Base-by-base conservation (phyloP, 345 rosid genomes). In the Dovyalis caffra region DNA sequence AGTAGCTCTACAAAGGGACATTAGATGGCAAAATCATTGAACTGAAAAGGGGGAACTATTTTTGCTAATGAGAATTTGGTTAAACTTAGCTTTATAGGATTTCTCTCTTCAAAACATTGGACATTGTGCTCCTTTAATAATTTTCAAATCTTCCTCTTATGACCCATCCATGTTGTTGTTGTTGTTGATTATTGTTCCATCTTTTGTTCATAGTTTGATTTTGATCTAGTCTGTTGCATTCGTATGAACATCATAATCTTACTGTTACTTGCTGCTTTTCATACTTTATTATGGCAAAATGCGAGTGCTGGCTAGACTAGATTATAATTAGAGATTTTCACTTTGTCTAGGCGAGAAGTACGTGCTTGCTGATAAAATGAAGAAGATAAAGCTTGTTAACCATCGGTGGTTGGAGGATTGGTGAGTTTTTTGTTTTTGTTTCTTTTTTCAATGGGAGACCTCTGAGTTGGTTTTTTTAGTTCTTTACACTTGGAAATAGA, bases 331-430 rank as follows among this genome's bases (percentile, higher is more conserved):
- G 12, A 23, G 4, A 5, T 60, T 62, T 29, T 32, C 57, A 72
- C 31, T 35, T 60, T 66, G 23, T 69, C 38, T 78, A 95, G 99
- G 98, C 74, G 98, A 96, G 80, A 96, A 96, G 87, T 96, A 91
- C 73, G 97, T 91, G 80, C 88, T 96, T 73, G 99, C 99, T 67
- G 85, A 84, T 84, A 91, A 83, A 83, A 78, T 89, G 66, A 86
- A 84, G 85, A 89, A 18, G 80, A 92, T 93, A 80, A 96, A 90
- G 80, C 87, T 96, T 73, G 89, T 93, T 45, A 93, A 93, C 64
- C 99, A 93, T 73, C 89, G 80, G 2, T 96, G 99, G 99, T 85
- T 96, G 85, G 98, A 89, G 74, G 95, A 90, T 73, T 87, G 99
- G 99, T 93, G 84, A 70, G 89, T 65, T 58, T 67, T 38, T 28